Evolutionary conservation across 2,329 filamentous ascomycete species (phyloP), one percentile per base, ranked within the genome.

Genomic region (Fonsecaea pugnacius): DNA sequence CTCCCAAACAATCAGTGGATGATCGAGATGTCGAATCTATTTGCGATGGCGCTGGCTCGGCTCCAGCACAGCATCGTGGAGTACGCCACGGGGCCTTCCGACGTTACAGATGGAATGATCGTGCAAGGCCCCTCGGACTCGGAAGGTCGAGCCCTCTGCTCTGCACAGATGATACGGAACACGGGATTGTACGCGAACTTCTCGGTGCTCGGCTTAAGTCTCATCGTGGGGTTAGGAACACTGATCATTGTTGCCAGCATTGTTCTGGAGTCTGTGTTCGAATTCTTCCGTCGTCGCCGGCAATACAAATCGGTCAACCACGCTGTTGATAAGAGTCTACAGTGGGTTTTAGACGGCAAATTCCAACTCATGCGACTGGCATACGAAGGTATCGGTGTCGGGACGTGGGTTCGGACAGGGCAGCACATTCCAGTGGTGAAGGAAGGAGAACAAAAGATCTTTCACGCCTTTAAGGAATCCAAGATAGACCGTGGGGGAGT

Each of bases 1-100:
- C 56, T 77, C 2, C 73, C 75, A 0, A 54, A 66, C 21, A 73
- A 74, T 33, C 76, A 78, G 63, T 78, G 77, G 76, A 70, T 75
- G 43, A 58, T 72, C 10, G 77, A 78, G 59, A 67, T 77, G 8
- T 63, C 71, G 21, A 65, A 70, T 43, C 77, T 72, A 73, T 69
- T 74, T 50, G 71, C 67, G 18, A 67, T 67, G 6, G 67, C 66
- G 12, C 62, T 78, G 1, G 74, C 76, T 12, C 65, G 64, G 1
- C 43, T 77, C 2, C 75, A 78, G 65, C 63, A 62, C 10, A 48
- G 36, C 16, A 40, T 70, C 4, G 57, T 74, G 1, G 71, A 73
- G 52, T 71, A 65, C 33, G 71, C 72, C 4, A 65, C 71, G 1
- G 38, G 38, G 5, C 38, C 38, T 9, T 18, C 38, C 1, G 38